Evolutionary conservation across 1,284 basidiomycete species (phyloP), one percentile per base, ranked within the genome.

Genomic region (Rhizopogon parksii): DNA sequence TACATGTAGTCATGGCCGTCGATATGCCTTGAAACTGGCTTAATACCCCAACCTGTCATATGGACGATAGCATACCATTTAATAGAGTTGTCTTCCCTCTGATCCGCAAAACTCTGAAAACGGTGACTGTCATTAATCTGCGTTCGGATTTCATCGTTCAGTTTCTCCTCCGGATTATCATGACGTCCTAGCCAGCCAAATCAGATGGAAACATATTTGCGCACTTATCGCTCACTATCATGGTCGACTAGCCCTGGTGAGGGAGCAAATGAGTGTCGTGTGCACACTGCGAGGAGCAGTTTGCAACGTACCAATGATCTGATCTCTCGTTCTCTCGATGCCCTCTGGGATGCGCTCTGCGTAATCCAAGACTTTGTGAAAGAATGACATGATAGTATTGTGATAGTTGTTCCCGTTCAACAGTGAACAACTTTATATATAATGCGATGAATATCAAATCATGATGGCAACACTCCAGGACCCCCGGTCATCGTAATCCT

Each of bases 1-100:
- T 88, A 95, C 77, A 96, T 90, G 67, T 95, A 96, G 71, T 96
- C 91, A 53, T 91, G 87, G 0, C 92, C 91, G 61, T 94, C 91
- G 46, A 94, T 78, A 62, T 92, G 89, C 85, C 86, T 87, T 49
- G 11, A 8, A 21, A 5, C 12, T 8, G n/a, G 17, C 3, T 24
- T 5, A 14, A 35, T 27, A 24, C 14, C 30, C 9, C 24, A 21
- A 36, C 24, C 39, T 15, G 7, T 4, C 7, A 35, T 3, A 24
- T 39, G 6, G 24, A 14, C 34, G 12, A 30, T 47, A 11, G 68
- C 73, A 36, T 54, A 88, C 91, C 90, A 96, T 71, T 95, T 96
- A 43, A 91, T 86, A 45, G 78, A 73, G 65, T 95, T 95, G 12
- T 80, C 74, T 1, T 69, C 56, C 24, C 88, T 72, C 61, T 88